Conservation (phyloP, 2,329 filamentous ascomycete genomes). For the Fusarium nisikadoi region DNA sequence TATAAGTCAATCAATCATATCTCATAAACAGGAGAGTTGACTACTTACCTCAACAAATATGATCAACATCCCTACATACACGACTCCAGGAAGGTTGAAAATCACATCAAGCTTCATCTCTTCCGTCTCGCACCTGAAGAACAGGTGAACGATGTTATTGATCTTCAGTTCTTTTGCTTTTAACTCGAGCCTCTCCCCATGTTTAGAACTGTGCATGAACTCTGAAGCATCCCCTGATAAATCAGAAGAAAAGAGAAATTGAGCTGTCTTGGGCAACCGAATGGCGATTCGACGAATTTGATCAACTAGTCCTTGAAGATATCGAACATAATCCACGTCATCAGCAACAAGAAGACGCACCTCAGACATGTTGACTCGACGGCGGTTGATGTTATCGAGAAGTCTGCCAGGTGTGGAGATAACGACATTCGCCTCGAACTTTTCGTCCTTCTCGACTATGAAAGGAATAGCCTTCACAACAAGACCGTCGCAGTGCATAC, state of each 20-base stretch:
- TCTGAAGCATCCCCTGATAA: fast-evolving
- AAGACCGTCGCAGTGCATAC: not conserved
- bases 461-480: not conserved
- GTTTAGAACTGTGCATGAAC: fast-evolving
- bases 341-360: not conserved
- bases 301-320: fast-evolving
- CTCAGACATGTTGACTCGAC: not conserved
- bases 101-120: not conserved
- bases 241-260: not conserved
- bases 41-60: not conserved
- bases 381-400: fast-evolving
- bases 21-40: fast-evolving
- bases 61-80: not conserved
- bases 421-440: not conserved
- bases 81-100: not conserved
- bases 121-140: not conserved
- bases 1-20: fast-evolving
- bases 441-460: not conserved
- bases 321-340: not conserved
- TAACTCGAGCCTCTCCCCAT: not conserved
- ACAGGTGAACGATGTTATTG: not conserved
- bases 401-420: not conserved
- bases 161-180: not conserved
- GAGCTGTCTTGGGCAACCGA: fast-evolving
- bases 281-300: not conserved